Evolutionary conservation across 768 basidiomycete species (phyloP).

Genomic region (Omphalotus guepiniiformis): DNA sequence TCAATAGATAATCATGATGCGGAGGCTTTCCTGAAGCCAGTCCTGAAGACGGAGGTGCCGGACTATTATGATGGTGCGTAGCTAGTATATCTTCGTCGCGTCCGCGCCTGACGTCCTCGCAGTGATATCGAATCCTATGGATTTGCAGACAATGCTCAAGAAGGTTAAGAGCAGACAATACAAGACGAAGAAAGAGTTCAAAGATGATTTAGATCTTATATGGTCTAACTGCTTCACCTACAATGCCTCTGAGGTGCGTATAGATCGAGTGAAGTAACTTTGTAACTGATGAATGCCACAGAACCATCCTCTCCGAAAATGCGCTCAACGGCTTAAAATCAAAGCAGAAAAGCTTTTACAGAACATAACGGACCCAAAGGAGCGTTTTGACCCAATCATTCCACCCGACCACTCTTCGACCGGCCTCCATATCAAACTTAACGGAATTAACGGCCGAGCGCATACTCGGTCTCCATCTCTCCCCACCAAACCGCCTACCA

Average conservation of each 20-base stretch:
- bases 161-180: constrained; percentile 91
- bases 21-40: constrained; percentile 90
- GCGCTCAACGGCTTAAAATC: constrained; percentile 72
- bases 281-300: constrained; percentile 25
- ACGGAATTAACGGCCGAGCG: constrained; percentile 39
- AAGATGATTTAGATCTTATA: constrained; percentile 91
- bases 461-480: constrained; percentile 38
- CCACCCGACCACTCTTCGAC: constrained; percentile 39
- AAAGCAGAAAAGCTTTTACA: constrained; percentile 85
- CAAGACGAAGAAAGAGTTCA: constrained; percentile 92
- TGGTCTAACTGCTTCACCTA: constrained; percentile 95
- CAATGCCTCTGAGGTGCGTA: constrained; percentile 85
- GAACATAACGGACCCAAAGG: constrained; percentile 86
- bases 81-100: not conserved
- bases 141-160: constrained; percentile 87
- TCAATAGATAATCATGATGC: constrained; percentile 81
- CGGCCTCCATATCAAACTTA: constrained; percentile 16
- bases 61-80: constrained; percentile 87
- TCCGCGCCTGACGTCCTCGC: constrained; percentile 12
- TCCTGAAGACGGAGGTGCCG: constrained; percentile 83
- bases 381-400: constrained; percentile 68
- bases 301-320: constrained; percentile 85
- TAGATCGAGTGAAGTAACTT: not conserved
- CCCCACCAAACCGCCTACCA: constrained; percentile 24
- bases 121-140: constrained; percentile 97